phyloP scores from a whole-genome alignment of 2,329 filamentous ascomycete genomes.

The Alternaria arborescens region DNA sequence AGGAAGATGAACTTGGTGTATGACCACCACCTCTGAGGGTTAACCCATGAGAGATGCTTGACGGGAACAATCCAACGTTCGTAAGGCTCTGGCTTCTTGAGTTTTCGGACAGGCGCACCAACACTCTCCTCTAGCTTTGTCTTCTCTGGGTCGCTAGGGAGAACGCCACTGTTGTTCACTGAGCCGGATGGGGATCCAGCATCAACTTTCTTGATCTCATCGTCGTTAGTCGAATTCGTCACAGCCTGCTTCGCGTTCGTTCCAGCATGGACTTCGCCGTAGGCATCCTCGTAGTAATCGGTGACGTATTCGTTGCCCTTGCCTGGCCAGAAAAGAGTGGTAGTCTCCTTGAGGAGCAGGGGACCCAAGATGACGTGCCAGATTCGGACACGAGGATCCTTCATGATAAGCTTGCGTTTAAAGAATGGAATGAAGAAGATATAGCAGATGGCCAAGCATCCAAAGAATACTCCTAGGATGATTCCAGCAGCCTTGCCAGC shows the following conservation, averaged over 20 bases:
- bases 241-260: slow-evolving; percentile 13
- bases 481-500: slow-evolving; percentile 41
- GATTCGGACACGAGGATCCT: slow-evolving; percentile 36
- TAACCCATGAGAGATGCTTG: slow-evolving; percentile 38
- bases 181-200: slow-evolving; percentile 11
- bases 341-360: slow-evolving; percentile 50
- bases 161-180: neutral
- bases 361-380: slow-evolving; percentile 49
- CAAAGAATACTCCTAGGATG: slow-evolving; percentile 38
- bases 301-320: slow-evolving; percentile 50
- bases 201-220: slow-evolving; percentile 11
- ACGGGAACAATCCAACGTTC: slow-evolving; percentile 49
- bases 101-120: slow-evolving; percentile 26
- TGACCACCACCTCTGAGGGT: slow-evolving; percentile 47
- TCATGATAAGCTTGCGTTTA: slow-evolving; percentile 36
- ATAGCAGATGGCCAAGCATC: slow-evolving; percentile 31
- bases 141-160: slow-evolving; percentile 16
- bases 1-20: slow-evolving; percentile 57
- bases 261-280: slow-evolving; percentile 35
- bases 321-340: slow-evolving; percentile 53
- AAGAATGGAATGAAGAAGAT: slow-evolving; percentile 43
- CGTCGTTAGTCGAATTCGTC: slow-evolving; percentile 9
- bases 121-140: slow-evolving; percentile 11
- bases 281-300: slow-evolving; percentile 52
- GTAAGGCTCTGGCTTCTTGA: slow-evolving; percentile 41